Evolutionary conservation across 805 yeast species (phyloP).

Genomic region (Candida cerambycidarum): DNA sequence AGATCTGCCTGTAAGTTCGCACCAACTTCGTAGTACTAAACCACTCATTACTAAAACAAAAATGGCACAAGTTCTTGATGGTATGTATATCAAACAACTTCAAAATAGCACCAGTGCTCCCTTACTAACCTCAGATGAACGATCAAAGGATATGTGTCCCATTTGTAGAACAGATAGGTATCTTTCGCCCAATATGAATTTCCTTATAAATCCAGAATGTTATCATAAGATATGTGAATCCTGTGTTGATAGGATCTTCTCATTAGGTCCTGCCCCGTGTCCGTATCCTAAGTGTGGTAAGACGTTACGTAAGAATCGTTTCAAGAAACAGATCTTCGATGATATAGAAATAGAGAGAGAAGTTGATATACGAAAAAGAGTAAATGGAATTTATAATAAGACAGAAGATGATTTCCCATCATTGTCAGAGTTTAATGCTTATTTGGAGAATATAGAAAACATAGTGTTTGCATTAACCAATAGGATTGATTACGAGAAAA

Average conservation of each 20-base stretch:
- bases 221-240: conserved; percentile 97
- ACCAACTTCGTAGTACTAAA: too few relatives aligned
- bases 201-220: conserved; percentile 94
- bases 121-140: conserved; percentile 39
- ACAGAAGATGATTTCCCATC: conserved; percentile 68
- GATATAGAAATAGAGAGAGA: conserved; percentile 89
- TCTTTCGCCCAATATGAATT: conserved; percentile 88
- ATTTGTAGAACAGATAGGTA: conserved; percentile 95
- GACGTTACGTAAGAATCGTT: conserved; percentile 80
- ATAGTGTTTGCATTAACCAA: conserved; percentile 74
- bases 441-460: conserved; percentile 81
- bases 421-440: conserved; percentile 64
- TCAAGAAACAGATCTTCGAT: conserved; percentile 90
- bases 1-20: too few relatives aligned
- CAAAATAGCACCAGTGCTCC: not conserved
- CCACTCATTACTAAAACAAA: too few relatives aligned
- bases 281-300: conserved; percentile 91
- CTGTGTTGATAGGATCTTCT: conserved; percentile 92
- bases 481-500: conserved; percentile 64
- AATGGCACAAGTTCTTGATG: conserved; percentile 4
- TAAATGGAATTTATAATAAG: conserved; percentile 75
- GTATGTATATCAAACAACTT: not conserved
- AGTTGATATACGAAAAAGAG: conserved; percentile 83
- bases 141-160: conserved; percentile 84
- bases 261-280: conserved; percentile 95